Base-by-base conservation (phyloP, 805 yeast genomes). In the Myxozyma lipomycoides region DNA sequence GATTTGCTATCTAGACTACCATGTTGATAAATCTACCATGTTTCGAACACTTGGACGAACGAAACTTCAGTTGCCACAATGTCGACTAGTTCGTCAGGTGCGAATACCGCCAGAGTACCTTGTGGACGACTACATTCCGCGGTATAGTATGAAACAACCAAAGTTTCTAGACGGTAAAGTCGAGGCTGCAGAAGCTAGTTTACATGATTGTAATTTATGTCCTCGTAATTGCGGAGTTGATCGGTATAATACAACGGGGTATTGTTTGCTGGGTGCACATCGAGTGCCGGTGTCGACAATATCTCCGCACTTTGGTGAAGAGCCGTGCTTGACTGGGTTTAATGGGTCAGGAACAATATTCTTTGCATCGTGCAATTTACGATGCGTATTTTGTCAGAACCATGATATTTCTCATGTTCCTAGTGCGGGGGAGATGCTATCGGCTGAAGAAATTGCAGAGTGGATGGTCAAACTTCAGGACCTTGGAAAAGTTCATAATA, bases 401-500 rank as follows among this genome's bases (percentile, higher is more conserved):
- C 52, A 56, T 45, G 61, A 57, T 17, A 46, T 56, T 30, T 44
- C 61, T 43, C 61, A 56, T 36, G 52, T 52, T 15, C 41, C 32
- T 15, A 52, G 46, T 26, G 52, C 55, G 15, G 61, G 61, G 32
- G 61, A 57, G 43, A 46, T 56, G 58, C 46, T 56, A 25, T 55
- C 59, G 10, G 41, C 56, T 10, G 58, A 52, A 22, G 61, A 57
- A 25, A 41, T 57, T 30, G 52, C 43, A 10, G 58, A 52, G 39
- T 56, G 61, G 61, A 55, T 55, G 61, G 37, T 56, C 25, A 56
- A 56, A 44, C 50, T 56, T 40, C 61, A 56, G 39, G 52, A 55
- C 23, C 15, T 56, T 40, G 61, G 61, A 23, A 21, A 28, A 28
- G 56, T 59, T 40, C 61, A 58, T 36, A 56, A 56, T 36, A 43